Evolutionary conservation across 208 protist species (phyloP).

Genomic region (Leishmania amazonensis): DNA sequence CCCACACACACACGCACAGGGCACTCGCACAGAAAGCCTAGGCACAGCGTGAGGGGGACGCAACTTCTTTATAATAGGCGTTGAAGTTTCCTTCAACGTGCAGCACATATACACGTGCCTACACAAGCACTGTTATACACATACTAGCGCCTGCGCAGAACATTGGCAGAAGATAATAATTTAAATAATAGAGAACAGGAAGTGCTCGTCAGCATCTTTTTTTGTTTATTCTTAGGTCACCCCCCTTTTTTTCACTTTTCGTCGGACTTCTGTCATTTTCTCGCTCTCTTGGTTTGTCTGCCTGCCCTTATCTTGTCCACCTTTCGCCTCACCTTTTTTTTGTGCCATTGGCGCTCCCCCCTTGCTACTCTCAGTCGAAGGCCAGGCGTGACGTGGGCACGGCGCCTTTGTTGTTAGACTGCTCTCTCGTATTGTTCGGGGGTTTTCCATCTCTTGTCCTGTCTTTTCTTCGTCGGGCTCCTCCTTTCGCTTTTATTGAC

Average conservation of each 20-base stretch:
- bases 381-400: background rate
- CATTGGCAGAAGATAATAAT: background rate
- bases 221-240: background rate
- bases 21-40: background rate
- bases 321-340: background rate
- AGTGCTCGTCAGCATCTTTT: background rate
- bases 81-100: background rate
- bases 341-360: background rate
- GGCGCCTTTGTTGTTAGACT: too few relatives aligned
- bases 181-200: too few relatives aligned
- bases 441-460: too few relatives aligned
- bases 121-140: background rate
- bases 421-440: too few relatives aligned
- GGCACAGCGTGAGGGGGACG: background rate
- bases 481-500: background rate
- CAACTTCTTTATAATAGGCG: background rate
- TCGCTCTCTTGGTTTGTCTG: background rate
- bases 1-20: background rate
- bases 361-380: background rate
- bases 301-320: background rate
- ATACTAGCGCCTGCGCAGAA: background rate
- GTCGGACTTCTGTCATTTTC: background rate
- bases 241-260: background rate
- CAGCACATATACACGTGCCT: background rate
- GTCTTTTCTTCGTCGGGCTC: too few relatives aligned